A percentile compares a stretch with the other conserved stretches of the same genome.
Evolutionary conservation across 1,139 yeast species (phyloP).

Genomic region (Sugiyamaella novakii): DNA sequence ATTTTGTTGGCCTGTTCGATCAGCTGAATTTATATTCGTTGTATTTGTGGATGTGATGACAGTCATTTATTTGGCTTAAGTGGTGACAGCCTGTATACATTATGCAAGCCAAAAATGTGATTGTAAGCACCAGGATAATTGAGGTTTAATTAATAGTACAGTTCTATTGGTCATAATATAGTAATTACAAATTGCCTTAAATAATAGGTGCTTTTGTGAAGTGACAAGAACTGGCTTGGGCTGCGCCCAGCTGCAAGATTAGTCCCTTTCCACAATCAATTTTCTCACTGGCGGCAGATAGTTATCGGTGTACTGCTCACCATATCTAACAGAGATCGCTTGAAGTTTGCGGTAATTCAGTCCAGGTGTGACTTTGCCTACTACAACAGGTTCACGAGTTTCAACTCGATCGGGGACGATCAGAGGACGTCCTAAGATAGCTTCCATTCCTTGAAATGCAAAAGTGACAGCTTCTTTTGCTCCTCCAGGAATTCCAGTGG

Average conservation of each 20-base stretch:
- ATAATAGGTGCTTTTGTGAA: too few relatives aligned
- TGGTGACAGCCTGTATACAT: too few relatives aligned
- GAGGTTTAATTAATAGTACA: too few relatives aligned
- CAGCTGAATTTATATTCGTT: too few relatives aligned
- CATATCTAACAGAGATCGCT: slow-evolving; percentile 23
- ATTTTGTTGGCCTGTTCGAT: too few relatives aligned
- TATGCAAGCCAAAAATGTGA: too few relatives aligned
- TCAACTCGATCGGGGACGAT: slow-evolving; percentile 29
- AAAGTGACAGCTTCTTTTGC: slow-evolving; percentile 30
- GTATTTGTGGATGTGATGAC: too few relatives aligned
- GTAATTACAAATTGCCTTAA: too few relatives aligned
- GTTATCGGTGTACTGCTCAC: slow-evolving; percentile 14
- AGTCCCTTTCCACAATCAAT: slow-evolving; percentile 21
- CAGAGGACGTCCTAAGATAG: slow-evolving; percentile 28
- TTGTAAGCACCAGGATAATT: too few relatives aligned
- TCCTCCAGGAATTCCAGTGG: slow-evolving; percentile 26
- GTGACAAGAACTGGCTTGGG: too few relatives aligned
- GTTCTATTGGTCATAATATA: neutral
- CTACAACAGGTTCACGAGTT: slow-evolving; percentile 26
- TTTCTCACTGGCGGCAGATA: slow-evolving; percentile 27
- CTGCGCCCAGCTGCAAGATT: too few relatives aligned
- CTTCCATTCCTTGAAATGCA: slow-evolving; percentile 31
- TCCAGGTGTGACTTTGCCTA: slow-evolving; percentile 30
- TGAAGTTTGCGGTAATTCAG: slow-evolving; percentile 27
- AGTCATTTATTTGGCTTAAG: too few relatives aligned